These are phyloP conservation scores for Acephala macrosclerotiorum DNA, from an alignment of 2,329 filamentous ascomycete genomes.

Conservation along the genomic window DNA sequence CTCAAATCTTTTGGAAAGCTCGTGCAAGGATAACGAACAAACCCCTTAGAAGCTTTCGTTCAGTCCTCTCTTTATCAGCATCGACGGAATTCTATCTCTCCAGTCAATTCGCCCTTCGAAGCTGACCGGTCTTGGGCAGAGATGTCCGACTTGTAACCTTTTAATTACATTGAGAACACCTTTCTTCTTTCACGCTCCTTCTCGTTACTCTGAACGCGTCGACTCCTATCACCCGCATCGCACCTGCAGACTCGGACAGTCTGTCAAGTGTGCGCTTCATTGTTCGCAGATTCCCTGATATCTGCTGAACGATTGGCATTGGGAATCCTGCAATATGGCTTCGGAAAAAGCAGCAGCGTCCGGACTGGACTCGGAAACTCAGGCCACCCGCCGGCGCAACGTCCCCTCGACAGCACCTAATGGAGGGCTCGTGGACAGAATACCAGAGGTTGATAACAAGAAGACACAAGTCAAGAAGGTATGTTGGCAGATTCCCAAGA, in stretches of 20 bases:
- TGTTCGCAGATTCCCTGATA: not conserved
- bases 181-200: constrained; percentile 27
- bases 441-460: constrained; percentile 60
- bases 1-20: not conserved
- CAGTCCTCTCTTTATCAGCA: constrained; percentile 8
- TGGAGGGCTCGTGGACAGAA: constrained; percentile 45
- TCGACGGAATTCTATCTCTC: constrained; percentile 23
- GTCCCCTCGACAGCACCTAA: constrained; percentile 50
- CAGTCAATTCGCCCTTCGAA: constrained; percentile 23
- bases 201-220: constrained; percentile 26
- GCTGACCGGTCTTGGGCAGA: constrained; percentile 35
- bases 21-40: not conserved
- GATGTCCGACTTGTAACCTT: constrained; percentile 40
- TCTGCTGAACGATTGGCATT: constrained; percentile 11
- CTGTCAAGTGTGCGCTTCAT: constrained; percentile 12
- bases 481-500: constrained; percentile 21
- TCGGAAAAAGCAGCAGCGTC: constrained; percentile 62
- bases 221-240: constrained; percentile 21
- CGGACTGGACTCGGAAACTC: constrained; percentile 61
- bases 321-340: constrained; percentile 39
- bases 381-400: constrained; percentile 64
- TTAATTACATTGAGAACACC: constrained; percentile 31
- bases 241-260: not conserved
- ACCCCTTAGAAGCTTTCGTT: constrained; percentile 2
- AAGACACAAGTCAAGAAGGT: constrained; percentile 68